Evolutionary conservation across 2,329 filamentous ascomycete genomes (phyloP).

Genomic region (Xylaria multiplex): DNA sequence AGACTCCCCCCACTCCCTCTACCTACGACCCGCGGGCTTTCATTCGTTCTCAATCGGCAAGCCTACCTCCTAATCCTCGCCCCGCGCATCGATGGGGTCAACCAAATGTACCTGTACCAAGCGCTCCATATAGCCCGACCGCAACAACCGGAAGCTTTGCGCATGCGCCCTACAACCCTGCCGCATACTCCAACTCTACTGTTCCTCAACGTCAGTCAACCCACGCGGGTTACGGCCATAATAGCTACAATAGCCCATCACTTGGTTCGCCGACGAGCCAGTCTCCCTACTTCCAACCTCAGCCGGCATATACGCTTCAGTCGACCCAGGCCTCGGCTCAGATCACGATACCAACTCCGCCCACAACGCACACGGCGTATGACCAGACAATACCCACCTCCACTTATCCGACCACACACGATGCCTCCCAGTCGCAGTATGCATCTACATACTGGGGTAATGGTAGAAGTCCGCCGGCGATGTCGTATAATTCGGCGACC

Average conservation of each 20-base stretch:
- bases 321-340: conserved; percentile 45
- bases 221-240: conserved; percentile 59
- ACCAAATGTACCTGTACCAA: conserved; percentile 47
- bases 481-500: conserved; percentile 50
- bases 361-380: conserved; percentile 51
- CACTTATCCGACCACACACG: conserved; percentile 46
- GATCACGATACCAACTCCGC: conserved; percentile 46
- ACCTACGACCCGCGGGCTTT: conserved; percentile 79
- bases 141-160: conserved; percentile 55
- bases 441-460: conserved; percentile 52
- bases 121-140: conserved; percentile 51
- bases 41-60: conserved; percentile 63
- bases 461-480: conserved; percentile 52
- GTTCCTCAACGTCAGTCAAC: conserved; percentile 62
- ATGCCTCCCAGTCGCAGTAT: conserved; percentile 50
- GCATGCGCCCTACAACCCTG: conserved; percentile 67
- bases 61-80: conserved; percentile 61
- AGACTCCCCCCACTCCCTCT: conserved; percentile 58
- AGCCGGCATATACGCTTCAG: conserved; percentile 43
- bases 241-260: conserved; percentile 52
- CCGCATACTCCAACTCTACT: conserved; percentile 63
- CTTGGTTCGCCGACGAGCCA: conserved; percentile 46
- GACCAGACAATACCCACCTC: conserved; percentile 55
- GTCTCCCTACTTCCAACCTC: conserved; percentile 47
- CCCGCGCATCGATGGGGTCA: conserved; percentile 49